Evolutionary conservation across 805 yeast genomes (phyloP).

Genomic region (Ogataea dorogensis): DNA sequence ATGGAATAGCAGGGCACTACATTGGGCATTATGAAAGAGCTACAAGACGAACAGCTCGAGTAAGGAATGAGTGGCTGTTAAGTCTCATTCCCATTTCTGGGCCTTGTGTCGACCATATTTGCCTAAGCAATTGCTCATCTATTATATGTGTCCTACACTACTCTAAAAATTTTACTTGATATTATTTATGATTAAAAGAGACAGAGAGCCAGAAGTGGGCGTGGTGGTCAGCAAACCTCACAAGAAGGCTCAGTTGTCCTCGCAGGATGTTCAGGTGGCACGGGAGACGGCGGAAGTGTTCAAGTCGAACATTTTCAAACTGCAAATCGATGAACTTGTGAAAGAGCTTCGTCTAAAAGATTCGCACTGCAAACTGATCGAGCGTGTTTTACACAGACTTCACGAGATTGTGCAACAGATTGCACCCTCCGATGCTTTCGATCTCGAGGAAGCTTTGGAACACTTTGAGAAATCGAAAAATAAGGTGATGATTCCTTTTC

Average conservation of each 20-base stretch:
- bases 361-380: constrained; percentile 60
- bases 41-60: too few species aligned
- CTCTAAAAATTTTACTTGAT: constrained; percentile 11
- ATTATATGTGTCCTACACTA: constrained; percentile 10
- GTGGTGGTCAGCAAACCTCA: constrained; percentile 1
- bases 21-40: not conserved
- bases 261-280: constrained; percentile 87
- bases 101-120: too few species aligned
- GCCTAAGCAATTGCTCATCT: too few species aligned
- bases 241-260: constrained; percentile 37
- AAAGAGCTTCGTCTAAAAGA: constrained; percentile 78
- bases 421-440: constrained; percentile 51
- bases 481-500: constrained; percentile 72
- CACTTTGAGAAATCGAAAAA: constrained; percentile 44
- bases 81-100: too few species aligned
- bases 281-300: constrained; percentile 92
- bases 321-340: constrained; percentile 89
- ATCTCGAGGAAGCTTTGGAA: constrained; percentile 58
- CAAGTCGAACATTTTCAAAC: constrained; percentile 91
- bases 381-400: constrained; percentile 70
- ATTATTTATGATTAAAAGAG: constrained; percentile 10
- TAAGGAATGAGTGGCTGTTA: too few species aligned
- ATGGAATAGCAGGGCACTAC: not conserved
- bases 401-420: constrained; percentile 66
- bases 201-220: constrained; percentile 9